Base-by-base conservation (phyloP, 768 basidiomycete genomes). In the Mycena sanguinolenta region DNA sequence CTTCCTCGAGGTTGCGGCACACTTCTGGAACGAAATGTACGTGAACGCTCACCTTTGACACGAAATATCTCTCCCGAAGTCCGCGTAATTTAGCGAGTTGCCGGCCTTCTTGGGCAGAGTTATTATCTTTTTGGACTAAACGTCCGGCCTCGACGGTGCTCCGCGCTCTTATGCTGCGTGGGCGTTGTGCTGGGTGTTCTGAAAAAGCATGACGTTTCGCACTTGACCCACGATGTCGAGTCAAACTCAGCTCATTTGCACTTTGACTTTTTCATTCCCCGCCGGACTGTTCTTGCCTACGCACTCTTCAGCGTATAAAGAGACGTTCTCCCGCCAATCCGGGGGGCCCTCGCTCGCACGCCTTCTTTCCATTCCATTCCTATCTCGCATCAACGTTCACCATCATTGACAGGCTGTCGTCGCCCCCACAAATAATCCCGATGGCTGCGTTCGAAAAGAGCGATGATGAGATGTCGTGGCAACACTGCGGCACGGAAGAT, bases 401-500 rank as follows among this genome's bases (percentile, higher is more conserved):
- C 63, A 59, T 54, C 58, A 19, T 23, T 61, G 58, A 70, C 64
- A 61, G 58, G 23, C 72, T 69, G 62, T 50, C 72, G 72, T 69
- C 72, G 72, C 39, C 30, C 38, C 67, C 72, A 69, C 67, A 73
- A 64, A 69, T 67, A 28, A 65, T 62, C 39, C 55, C 68, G 19
- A 70, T 65, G 66, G 57, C 68, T 5, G 60, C 59, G 25, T 63
- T 65, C 32, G 63, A 67, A 34, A 66, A 73, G 65, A 57, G 19
- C 23, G 65, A 73, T 39, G 65, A 69, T 58, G 68, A 69, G 54
- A 73, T 69, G 67, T 73, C 72, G 44, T 73, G 72, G 72, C 72
- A 73, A 55, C 72, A 73, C 39, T 73, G 67, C 16, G 72, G 72
- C 30, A 73, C 72, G 7, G 72, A 73, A 55, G 72, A 73, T 28